These are phyloP conservation scores for Calonectria pauciramosa DNA, from an alignment of 2,329 filamentous ascomycete genomes.

Conservation along the genomic window DNA sequence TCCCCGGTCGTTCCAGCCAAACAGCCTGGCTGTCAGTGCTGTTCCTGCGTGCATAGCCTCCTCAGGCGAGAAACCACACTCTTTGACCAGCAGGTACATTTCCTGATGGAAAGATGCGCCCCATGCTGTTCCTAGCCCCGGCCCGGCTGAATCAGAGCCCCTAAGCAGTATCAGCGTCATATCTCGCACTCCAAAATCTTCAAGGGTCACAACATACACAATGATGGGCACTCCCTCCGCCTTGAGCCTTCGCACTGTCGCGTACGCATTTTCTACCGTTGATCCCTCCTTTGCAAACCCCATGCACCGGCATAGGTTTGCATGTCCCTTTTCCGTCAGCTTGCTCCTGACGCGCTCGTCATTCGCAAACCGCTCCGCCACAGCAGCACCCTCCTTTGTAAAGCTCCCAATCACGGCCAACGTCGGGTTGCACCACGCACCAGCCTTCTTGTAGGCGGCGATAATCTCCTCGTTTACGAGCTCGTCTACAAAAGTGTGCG, in stretches of 20 bases:
- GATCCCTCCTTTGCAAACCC: conserved; percentile 2
- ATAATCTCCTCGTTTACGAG: conserved; percentile 40
- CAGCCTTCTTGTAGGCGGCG: conserved; percentile 40
- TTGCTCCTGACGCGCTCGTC: conserved; percentile 26
- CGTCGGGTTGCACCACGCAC: conserved; percentile 42
- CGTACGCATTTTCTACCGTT: conserved; percentile 32
- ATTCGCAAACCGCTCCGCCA: conserved; percentile 35
- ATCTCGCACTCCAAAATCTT: not conserved
- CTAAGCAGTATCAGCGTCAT: not conserved
- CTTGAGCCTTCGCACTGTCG: conserved; percentile 27
- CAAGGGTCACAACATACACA: conserved; percentile 16
- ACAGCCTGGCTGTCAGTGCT: conserved; percentile 25
- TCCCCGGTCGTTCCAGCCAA: conserved; percentile 30
- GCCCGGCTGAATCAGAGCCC: conserved; percentile 33
- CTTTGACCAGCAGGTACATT: conserved; percentile 32
- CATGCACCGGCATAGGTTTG: conserved; percentile 5
- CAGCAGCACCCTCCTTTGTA: conserved; percentile 40
- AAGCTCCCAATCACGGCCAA: conserved; percentile 38
- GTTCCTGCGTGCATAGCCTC: conserved; percentile 34
- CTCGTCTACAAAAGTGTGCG: conserved; percentile 49
- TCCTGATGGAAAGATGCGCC: conserved; percentile 31
- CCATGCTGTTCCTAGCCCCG: conserved; percentile 27
- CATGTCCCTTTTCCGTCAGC: conserved; percentile 1
- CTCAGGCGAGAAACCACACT: conserved; percentile 29
- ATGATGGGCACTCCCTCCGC: conserved; percentile 30